Evolutionary conservation across 75 land plant genomes (phyloP).

Genomic region (Sequoia sempervirens): DNA sequence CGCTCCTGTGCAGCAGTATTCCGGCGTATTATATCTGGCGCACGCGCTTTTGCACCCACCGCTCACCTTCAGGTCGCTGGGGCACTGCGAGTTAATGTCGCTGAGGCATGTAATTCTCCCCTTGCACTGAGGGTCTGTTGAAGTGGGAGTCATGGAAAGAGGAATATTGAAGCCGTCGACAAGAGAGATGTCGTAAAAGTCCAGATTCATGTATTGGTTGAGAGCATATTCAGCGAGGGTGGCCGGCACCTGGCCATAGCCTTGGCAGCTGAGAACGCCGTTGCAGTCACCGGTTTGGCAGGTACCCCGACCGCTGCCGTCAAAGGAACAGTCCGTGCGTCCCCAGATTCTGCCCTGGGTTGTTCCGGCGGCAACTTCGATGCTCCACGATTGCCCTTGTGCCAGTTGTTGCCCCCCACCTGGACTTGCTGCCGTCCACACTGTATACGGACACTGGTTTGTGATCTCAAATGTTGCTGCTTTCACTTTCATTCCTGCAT

Average conservation of each 20-base stretch:
- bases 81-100: neutral
- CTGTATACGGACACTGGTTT: too few species aligned
- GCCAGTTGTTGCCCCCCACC: neutral
- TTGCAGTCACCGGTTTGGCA: slow-evolving; percentile 21
- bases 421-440: too few species aligned
- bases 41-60: neutral
- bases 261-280: slow-evolving; percentile 44
- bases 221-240: slow-evolving; percentile 28
- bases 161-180: too few species aligned
- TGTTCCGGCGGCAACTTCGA: slow-evolving; percentile 12
- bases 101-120: neutral
- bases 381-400: neutral
- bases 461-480: too few species aligned
- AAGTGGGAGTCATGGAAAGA: neutral
- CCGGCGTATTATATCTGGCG: neutral
- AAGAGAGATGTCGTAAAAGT: too few species aligned
- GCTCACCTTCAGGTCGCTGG: neutral
- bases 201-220: neutral
- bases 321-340: slow-evolving; percentile 18
- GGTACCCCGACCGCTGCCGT: too few species aligned
- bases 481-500: too few species aligned
- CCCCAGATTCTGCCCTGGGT: slow-evolving; percentile 49
- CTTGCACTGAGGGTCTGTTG: neutral
- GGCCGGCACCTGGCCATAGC: slow-evolving; percentile 57
- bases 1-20: too few species aligned